These are phyloP conservation scores for Juglanconis sp. DNA, from an alignment of 2,329 filamentous ascomycete species.

Conservation along the genomic window DNA sequence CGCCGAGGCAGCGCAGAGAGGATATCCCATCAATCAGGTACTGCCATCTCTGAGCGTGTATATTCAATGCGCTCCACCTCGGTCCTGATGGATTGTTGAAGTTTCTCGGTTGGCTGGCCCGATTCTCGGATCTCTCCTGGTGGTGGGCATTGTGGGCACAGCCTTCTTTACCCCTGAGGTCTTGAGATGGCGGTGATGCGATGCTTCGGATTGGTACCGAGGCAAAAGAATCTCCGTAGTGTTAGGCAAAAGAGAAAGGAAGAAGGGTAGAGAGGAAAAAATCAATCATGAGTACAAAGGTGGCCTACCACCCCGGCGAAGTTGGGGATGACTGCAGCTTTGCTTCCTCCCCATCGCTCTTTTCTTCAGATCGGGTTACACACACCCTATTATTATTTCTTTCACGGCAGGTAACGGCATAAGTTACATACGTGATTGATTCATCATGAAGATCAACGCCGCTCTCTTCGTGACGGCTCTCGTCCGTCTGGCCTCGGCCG, in stretches of 20 bases:
- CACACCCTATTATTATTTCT: background rate
- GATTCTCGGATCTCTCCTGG: too few species aligned
- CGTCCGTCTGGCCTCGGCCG: conserved; percentile 1
- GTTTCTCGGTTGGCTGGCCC: too few species aligned
- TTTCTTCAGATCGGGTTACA: background rate
- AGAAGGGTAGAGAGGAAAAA: background rate
- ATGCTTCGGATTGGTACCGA: background rate
- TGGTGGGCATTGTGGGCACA: too few species aligned
- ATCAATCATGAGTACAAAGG: background rate
- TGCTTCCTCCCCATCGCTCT: background rate
- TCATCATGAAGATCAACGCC: conserved; percentile 3
- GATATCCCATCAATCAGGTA: too few species aligned
- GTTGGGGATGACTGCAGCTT: background rate
- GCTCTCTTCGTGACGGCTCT: background rate
- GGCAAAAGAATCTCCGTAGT: background rate
- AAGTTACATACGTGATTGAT: background rate
- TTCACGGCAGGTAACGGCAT: background rate
- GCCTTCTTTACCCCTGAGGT: background rate
- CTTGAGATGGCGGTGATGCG: background rate
- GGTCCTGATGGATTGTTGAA: too few species aligned
- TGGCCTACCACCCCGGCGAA: background rate
- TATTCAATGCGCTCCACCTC: too few species aligned
- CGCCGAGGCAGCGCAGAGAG: too few species aligned
- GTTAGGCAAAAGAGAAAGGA: background rate
- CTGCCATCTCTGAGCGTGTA: too few species aligned